A percentile compares a stretch with the other conserved stretches of the same genome.
These are phyloP conservation scores for Xylaria intraflava DNA, from an alignment of 495 filamentous ascomycete genomes.

Conservation along the genomic window DNA sequence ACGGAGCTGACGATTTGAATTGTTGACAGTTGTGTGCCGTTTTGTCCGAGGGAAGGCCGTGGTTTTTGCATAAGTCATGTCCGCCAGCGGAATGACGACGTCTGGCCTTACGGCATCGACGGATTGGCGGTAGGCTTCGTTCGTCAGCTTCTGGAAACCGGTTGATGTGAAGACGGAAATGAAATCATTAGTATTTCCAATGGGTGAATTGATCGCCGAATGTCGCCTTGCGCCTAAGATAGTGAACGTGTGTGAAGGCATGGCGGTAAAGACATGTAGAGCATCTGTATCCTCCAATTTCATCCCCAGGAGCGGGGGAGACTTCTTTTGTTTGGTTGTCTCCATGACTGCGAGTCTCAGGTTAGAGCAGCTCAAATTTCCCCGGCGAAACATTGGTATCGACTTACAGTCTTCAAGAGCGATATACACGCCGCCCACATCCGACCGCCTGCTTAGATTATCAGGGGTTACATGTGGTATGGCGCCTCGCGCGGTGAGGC, in stretches of 20 bases:
- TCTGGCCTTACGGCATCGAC: slow-evolving; percentile 63
- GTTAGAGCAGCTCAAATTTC: background rate
- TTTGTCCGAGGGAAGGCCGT: slow-evolving; percentile 14
- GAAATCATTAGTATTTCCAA: slow-evolving; percentile 63
- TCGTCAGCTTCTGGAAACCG: slow-evolving; percentile 66
- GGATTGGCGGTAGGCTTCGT: slow-evolving; percentile 59
- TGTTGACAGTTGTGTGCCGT: slow-evolving; percentile 36
- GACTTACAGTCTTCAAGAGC: slow-evolving; percentile 89
- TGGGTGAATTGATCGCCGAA: slow-evolving; percentile 65
- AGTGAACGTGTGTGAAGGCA: slow-evolving; percentile 47
- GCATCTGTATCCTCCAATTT: slow-evolving; percentile 31
- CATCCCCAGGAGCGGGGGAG: slow-evolving; percentile 2
- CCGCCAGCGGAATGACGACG: slow-evolving; percentile 70
- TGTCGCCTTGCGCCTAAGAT: slow-evolving; percentile 75
- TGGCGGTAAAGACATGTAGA: slow-evolving; percentile 66
- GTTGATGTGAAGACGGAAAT: slow-evolving; percentile 76
- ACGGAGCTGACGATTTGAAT: slow-evolving; percentile 63
- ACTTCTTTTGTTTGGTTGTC: slow-evolving; percentile 44
- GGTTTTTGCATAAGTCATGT: slow-evolving; percentile 55
- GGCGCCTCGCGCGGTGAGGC: slow-evolving; percentile 69
- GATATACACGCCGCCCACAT: slow-evolving; percentile 64
- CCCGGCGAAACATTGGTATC: background rate
- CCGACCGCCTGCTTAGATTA: slow-evolving; percentile 58
- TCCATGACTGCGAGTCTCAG: slow-evolving; percentile 61
- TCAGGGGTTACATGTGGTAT: slow-evolving; percentile 88